Base-by-base conservation (phyloP, 139 green algal species). In the Axilococcus clingmanii region DNA sequence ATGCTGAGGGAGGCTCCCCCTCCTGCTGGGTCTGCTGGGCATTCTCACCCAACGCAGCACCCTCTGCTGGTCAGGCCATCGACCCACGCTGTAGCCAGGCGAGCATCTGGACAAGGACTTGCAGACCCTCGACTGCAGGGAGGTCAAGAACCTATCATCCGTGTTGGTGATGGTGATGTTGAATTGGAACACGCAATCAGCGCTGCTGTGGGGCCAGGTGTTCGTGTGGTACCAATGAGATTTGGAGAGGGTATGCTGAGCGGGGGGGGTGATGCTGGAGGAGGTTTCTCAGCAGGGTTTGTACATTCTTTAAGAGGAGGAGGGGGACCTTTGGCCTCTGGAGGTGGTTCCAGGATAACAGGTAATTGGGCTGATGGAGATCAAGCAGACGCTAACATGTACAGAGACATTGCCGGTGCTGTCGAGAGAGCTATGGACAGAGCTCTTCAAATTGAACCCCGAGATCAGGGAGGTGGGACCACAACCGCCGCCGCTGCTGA, bases 281-380 rank as follows among this genome's bases (percentile, higher is more conserved):
- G n/a, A n/a, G n/a, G n/a, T n/a, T n/a, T n/a, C n/a, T n/a, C n/a
- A n/a, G n/a, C n/a, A n/a, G n/a, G n/a, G n/a, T n/a, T n/a, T n/a
- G n/a, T n/a, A n/a, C n/a, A n/a, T n/a, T n/a, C n/a, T n/a, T n/a
- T n/a, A n/a, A n/a, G n/a, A n/a, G n/a, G n/a, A n/a, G n/a, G n/a
- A n/a, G n/a, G 32, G 32, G 9, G 14, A 5, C 19, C 32, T 43
- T 34, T n/a, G 20, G 7, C 33, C 20, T 25, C 46, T 5, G 46
- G 16, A n/a, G 57, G 34, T 31, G 32, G 9, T 12, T 30, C 32
- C 35, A 11, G 44, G 41, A 19, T 27, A 7, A 25, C 38, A 2
- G 41, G 46, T 36, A 55, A 35, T 25, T 65, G 57, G 57, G 29
- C 38, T 3, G 57, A 65, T 42, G 57, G 57, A 4, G 57, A 65